These are phyloP conservation scores for Odonthalia washingtoniensis DNA, from an alignment of 31 red algal species.

Conservation along the genomic window DNA sequence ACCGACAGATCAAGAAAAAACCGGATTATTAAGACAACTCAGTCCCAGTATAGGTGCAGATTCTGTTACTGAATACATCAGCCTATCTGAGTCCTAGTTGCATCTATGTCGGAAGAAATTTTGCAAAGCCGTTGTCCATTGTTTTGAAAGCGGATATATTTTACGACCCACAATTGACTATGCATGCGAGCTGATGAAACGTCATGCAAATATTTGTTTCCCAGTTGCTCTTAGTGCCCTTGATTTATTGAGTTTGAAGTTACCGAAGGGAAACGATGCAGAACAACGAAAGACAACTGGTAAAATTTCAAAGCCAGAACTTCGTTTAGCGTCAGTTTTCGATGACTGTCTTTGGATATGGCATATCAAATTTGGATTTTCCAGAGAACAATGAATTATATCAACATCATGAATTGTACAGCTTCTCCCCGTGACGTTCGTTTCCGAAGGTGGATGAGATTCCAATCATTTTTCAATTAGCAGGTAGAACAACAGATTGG, in stretches of 20 bases:
- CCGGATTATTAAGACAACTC: no score
- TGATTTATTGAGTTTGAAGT: neutral
- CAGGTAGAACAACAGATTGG: neutral
- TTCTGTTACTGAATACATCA: no score
- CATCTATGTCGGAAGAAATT: no score
- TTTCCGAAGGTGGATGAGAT: neutral
- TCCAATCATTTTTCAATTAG: neutral
- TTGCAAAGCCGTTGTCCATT: no score
- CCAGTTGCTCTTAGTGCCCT: slow-evolving; percentile 5
- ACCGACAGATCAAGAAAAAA: no score
- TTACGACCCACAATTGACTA: no score
- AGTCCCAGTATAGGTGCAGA: no score
- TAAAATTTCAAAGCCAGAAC: neutral
- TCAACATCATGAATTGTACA: slow-evolving; percentile 5
- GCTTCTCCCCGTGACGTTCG: slow-evolving; percentile 11
- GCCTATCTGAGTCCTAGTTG: no score
- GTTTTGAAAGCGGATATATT: no score
- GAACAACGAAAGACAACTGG: neutral
- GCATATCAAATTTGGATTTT: slow-evolving; percentile 24
- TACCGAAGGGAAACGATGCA: slow-evolving; percentile 5
- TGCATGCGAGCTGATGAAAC: slow-evolving; percentile 23
- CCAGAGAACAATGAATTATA: slow-evolving; percentile 16
- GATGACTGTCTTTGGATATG: slow-evolving; percentile 31
- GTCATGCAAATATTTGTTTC: neutral
- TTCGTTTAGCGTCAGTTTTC: neutral